Evolutionary conservation across 2,329 filamentous ascomycete genomes (phyloP).

Genomic region (Orbilia ellipsospora): DNA sequence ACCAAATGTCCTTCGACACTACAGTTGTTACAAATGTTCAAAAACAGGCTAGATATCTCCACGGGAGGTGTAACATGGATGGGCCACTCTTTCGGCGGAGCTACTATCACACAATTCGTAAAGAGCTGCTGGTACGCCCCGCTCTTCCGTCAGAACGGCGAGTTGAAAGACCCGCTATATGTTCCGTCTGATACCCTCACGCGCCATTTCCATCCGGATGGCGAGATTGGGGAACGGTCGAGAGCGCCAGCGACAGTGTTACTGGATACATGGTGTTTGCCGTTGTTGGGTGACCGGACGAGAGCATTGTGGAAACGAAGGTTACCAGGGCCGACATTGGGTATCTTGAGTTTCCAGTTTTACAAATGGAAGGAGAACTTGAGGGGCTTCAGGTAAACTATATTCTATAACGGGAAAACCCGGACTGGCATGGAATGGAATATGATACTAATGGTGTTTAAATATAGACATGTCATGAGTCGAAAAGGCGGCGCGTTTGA

Average conservation of each 20-base stretch:
- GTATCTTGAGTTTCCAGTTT: constrained; percentile 70
- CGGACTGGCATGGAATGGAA: too few relatives aligned
- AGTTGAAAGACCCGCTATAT: constrained; percentile 46
- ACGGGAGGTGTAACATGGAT: constrained; percentile 79
- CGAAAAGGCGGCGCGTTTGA: constrained; percentile 40
- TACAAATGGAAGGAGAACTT: constrained; percentile 81
- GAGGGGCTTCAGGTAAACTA: constrained; percentile 74
- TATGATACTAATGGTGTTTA: constrained; percentile 51
- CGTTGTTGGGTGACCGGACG: constrained; percentile 63
- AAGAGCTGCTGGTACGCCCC: constrained; percentile 78
- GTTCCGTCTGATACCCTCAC: constrained; percentile 28
- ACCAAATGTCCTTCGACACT: constrained; percentile 49
- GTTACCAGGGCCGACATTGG: constrained; percentile 66
- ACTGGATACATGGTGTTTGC: constrained; percentile 69
- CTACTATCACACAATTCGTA: constrained; percentile 78
- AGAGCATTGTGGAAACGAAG: constrained; percentile 76
- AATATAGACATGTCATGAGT: constrained; percentile 56
- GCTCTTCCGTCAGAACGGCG: constrained; percentile 3
- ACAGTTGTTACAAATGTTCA: constrained; percentile 70
- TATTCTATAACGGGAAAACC: too few relatives aligned
- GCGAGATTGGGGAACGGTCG: constrained; percentile 64
- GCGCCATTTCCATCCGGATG: constrained; percentile 38
- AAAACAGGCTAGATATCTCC: constrained; percentile 72
- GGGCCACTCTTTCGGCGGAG: constrained; percentile 84
- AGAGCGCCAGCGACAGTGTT: constrained; percentile 74